Conservation (phyloP, 2,329 filamentous ascomycete genomes). For the Paramyrothecium sp. region DNA sequence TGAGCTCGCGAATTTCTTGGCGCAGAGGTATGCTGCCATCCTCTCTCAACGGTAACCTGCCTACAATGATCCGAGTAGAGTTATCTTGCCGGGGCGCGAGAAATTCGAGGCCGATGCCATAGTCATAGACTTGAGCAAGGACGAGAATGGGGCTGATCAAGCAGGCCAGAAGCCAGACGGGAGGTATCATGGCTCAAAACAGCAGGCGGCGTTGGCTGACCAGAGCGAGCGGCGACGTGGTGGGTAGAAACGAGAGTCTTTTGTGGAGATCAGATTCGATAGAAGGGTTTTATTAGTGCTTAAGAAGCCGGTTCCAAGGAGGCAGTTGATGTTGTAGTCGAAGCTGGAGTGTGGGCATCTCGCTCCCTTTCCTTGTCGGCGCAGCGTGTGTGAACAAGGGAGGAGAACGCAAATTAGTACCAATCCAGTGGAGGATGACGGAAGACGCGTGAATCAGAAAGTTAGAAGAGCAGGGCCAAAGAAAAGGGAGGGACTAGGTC, state of each 20-base stretch:
- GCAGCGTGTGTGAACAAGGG: too few relatives aligned
- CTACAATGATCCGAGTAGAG: slow-evolving; percentile 38
- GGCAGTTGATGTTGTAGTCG: background rate
- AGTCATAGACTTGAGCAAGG: slow-evolving; percentile 42
- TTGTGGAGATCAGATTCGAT: too few relatives aligned
- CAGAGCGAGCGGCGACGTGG: too few relatives aligned
- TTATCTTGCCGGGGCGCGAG: slow-evolving; percentile 39
- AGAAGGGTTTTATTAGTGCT: too few relatives aligned
- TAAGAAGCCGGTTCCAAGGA: background rate
- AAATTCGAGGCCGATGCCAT: slow-evolving; percentile 43
- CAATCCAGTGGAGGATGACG: too few relatives aligned
- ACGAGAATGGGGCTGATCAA: slow-evolving; percentile 7
- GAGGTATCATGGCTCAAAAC: background rate
- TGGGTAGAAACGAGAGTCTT: background rate
- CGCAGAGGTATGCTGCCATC: slow-evolving; percentile 47
- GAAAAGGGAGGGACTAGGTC: too few relatives aligned
- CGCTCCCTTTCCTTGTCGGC: too few relatives aligned
- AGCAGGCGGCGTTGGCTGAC: too few relatives aligned
- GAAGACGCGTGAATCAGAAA: too few relatives aligned
- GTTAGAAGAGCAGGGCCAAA: too few relatives aligned
- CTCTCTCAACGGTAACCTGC: slow-evolving; percentile 34
- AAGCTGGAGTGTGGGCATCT: background rate
- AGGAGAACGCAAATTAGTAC: too few relatives aligned
- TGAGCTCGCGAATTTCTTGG: slow-evolving; percentile 66
- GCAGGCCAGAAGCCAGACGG: background rate